Conservation (phyloP, 2,329 filamentous ascomycete species). For the Cladosporium sp. region DNA sequence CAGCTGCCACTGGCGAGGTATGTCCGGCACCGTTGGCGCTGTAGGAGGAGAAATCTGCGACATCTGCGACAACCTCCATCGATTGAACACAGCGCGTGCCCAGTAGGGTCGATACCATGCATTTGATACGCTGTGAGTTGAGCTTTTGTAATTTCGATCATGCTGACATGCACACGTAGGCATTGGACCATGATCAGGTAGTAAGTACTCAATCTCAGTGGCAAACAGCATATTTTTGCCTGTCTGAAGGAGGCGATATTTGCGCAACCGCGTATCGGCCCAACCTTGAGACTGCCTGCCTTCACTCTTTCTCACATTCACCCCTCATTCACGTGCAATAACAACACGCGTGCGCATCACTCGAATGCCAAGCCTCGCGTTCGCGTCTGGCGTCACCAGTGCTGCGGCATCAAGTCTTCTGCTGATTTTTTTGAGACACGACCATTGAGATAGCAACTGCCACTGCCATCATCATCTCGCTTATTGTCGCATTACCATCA, state of each 20-base stretch:
- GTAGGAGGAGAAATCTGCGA: slow-evolving; percentile 4
- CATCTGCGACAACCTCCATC: neutral
- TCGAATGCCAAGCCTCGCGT: neutral
- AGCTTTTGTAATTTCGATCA: slow-evolving; percentile 16
- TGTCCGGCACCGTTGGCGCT: slow-evolving; percentile 14
- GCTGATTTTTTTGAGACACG: neutral
- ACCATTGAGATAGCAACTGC: neutral
- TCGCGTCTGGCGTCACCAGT: neutral
- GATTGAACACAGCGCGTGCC: neutral
- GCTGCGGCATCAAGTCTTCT: neutral
- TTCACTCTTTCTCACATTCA: neutral
- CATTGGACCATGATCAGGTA: slow-evolving; percentile 13
- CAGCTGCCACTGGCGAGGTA: slow-evolving; percentile 15
- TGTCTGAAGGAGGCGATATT: neutral
- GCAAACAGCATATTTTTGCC: neutral
- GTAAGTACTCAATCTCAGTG: slow-evolving; percentile 18
- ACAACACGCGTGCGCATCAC: neutral
- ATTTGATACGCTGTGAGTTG: slow-evolving; percentile 10
- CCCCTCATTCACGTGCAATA: neutral
- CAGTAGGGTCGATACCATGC: neutral
- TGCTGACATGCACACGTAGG: slow-evolving; percentile 18
- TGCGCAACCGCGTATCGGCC: neutral
- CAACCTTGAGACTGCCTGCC: neutral
- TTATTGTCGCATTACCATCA: neutral
- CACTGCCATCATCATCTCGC: neutral